Evolutionary conservation across 2,329 filamentous ascomycete species (phyloP).

Genomic region (Cryphonectria parasitica): DNA sequence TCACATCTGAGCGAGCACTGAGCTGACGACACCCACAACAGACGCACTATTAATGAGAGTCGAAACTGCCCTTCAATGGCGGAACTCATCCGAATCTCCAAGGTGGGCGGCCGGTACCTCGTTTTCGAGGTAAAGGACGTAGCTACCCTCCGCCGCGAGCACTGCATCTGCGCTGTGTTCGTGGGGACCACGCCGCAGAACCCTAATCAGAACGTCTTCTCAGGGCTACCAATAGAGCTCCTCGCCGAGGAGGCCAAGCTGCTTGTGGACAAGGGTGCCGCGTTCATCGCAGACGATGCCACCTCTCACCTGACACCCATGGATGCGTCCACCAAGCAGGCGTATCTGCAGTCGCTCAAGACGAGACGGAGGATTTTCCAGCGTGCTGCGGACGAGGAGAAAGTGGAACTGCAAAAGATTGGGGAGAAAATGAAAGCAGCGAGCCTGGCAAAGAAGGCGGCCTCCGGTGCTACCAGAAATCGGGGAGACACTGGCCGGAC

Average conservation of each 20-base stretch:
- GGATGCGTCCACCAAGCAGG: constrained; percentile 59
- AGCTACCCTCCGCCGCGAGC: constrained; percentile 73
- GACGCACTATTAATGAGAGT: constrained; percentile 8
- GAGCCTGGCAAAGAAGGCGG: constrained; percentile 12
- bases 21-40: constrained; percentile 27
- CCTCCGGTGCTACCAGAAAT: neutral
- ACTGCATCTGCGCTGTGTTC: constrained; percentile 85
- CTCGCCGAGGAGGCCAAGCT: constrained; percentile 87
- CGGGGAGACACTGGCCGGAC: neutral
- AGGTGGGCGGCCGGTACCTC: constrained; percentile 79
- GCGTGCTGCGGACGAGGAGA: constrained; percentile 45
- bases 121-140: constrained; percentile 86
- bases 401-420: constrained; percentile 39
- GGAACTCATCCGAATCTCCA: constrained; percentile 76
- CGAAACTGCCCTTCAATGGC: constrained; percentile 17
- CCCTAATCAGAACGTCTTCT: constrained; percentile 92
- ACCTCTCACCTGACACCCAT: constrained; percentile 68
- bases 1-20: neutral
- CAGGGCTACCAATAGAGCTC: constrained; percentile 84
- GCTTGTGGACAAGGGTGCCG: constrained; percentile 76
- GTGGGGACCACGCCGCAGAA: constrained; percentile 89
- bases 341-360: constrained; percentile 65
- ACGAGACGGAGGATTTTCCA: constrained; percentile 48
- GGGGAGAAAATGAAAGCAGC: constrained; percentile 29
- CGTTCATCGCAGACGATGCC: constrained; percentile 80